Evolutionary conservation across 2,329 filamentous ascomycete species (phyloP).

Genomic region (Myriosclerotinia scirpicola): DNA sequence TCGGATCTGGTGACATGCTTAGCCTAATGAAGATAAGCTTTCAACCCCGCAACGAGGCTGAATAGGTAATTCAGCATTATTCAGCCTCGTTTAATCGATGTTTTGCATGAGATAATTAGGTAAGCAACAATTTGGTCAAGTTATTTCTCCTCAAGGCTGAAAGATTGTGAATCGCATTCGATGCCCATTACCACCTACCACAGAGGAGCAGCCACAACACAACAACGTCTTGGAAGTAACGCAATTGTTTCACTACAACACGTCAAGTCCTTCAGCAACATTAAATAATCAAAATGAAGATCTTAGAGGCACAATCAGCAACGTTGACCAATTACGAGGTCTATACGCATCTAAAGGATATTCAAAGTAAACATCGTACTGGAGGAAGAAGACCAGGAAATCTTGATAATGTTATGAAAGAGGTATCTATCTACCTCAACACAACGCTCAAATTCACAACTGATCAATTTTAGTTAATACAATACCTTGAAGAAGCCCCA

Average conservation of each 20-base stretch:
- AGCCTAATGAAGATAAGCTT: slow-evolving; percentile 18
- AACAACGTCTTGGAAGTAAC: slow-evolving; percentile 13
- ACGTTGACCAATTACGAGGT: slow-evolving; percentile 74
- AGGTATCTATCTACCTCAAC: slow-evolving; percentile 51
- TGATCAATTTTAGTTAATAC: slow-evolving; percentile 51
- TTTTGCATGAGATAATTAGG: slow-evolving; percentile 21
- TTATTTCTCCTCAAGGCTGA: slow-evolving; percentile 25
- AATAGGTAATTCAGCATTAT: too few species aligned
- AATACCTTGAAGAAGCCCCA: slow-evolving; percentile 57
- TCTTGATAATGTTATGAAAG: slow-evolving; percentile 54
- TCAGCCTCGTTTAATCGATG: slow-evolving; percentile 9
- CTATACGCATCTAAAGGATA: slow-evolving; percentile 61
- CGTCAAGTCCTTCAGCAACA: not conserved
- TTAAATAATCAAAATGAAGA: slow-evolving; percentile 52
- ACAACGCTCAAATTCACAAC: not conserved
- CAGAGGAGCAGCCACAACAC: slow-evolving; percentile 1
- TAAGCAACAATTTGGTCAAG: not conserved
- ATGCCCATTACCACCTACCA: not conserved
- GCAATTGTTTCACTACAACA: not conserved
- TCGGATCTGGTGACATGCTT: slow-evolving; percentile 20
- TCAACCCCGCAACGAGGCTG: slow-evolving; percentile 20
- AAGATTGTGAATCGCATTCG: slow-evolving; percentile 14
- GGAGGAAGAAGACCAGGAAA: slow-evolving; percentile 27
- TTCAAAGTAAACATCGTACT: slow-evolving; percentile 42
- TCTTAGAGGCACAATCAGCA: slow-evolving; percentile 69